These are phyloP conservation scores for Eucalyptus tenuipes DNA, from an alignment of 345 rosid species.

Conservation along the genomic window DNA sequence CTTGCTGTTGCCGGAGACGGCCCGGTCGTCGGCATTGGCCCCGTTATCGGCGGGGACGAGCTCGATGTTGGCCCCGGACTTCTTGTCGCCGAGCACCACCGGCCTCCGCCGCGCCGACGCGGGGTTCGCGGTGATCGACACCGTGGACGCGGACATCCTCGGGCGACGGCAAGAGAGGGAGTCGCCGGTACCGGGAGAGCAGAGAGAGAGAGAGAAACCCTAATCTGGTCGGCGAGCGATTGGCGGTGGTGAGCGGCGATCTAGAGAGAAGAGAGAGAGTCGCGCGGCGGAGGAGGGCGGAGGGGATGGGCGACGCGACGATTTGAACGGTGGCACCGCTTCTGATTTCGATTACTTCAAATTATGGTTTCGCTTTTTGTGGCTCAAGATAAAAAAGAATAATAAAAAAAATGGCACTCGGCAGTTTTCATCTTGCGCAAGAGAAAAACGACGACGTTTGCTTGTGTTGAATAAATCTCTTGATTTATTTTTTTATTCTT, in stretches of 20 bases:
- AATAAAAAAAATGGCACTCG: background rate
- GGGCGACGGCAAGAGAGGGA: background rate
- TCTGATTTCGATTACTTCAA: background rate
- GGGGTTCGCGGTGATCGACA: conserved; percentile 71
- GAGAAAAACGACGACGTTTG: background rate
- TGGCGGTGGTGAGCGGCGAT: background rate
- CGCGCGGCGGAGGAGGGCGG: background rate
- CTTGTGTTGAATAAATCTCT: background rate
- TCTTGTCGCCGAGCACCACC: conserved; percentile 45
- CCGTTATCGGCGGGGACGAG: conserved; percentile 17
- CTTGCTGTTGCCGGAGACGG: conserved; percentile 20
- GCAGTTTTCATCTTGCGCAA: background rate
- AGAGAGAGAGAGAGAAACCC: background rate
- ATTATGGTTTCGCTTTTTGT: background rate
- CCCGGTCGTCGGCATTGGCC: conserved; percentile 14
- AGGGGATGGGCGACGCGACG: background rate
- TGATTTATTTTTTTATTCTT: background rate
- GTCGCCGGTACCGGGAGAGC: background rate
- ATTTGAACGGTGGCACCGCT: background rate
- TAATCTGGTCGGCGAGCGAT: background rate
- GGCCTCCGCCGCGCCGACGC: conserved; percentile 42
- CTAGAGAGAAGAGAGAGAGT: background rate
- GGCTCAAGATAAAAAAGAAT: background rate
- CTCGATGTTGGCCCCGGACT: conserved; percentile 6
- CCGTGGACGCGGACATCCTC: conserved; percentile 75